Base-by-base conservation (phyloP, 805 yeast species). In the Starmerella powellii region DNA sequence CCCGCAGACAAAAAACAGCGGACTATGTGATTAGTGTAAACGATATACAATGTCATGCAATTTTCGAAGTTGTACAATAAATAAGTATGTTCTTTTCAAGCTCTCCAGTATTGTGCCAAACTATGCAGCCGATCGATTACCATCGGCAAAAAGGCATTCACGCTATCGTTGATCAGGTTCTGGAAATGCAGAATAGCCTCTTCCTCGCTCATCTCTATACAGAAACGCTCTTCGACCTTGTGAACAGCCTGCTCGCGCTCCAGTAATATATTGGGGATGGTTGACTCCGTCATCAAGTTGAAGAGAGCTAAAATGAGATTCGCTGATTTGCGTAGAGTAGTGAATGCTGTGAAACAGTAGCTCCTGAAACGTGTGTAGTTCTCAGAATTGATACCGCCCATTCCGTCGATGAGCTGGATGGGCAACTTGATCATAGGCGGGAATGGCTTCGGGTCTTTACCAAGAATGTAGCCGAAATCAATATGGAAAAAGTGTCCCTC, bases 401-500 rank as follows among this genome's bases (percentile, higher is more conserved):
- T 91, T 0, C 96, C 97, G 51, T 91, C 98, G 32, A 91, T 82
- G 15, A 91, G 80, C 61, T 91, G 98, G 32, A 91, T 91, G 0
- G 98, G 98, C 30, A 91, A 65, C 57, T 91, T 91, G 96, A 91
- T 91, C 63, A 88, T 69, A 1, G 99, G 99, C 12, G 99, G 97
- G 63, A 91, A 91, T 12, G 97, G 97, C 59, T 91, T 91, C 2
- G 99, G 99, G 60, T 91, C 99, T 40, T 87, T 78, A 0, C 99
- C 99, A 41, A 91, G 65, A 38, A 91, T 88, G 56, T 91, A 91
- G 1, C 99, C 99, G 61, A 84, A 91, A 62, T 91, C 99, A 1
- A 95, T 96, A 62, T 91, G 99, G 74, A 94, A 88, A 58, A 91
- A 91, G 53, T 77, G 83, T 2, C 93, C 79, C 71, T 88, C 80